Evolutionary conservation across 1,284 basidiomycete species (phyloP), one percentile per base, ranked within the genome.

Genomic region (Phellinidium pouzarii): DNA sequence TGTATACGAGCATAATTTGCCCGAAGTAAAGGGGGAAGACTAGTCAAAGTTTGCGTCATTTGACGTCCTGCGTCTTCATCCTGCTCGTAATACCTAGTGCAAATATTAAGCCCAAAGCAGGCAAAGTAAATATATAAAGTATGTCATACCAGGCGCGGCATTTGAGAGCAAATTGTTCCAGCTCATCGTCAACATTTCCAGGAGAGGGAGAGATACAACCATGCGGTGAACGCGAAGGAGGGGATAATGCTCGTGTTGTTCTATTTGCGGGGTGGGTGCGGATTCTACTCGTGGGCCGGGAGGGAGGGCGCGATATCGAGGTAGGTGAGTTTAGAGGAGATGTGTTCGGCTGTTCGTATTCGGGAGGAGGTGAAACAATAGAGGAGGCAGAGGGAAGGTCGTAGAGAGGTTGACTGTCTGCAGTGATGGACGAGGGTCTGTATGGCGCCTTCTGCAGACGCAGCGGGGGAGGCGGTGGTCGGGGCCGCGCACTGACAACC

Each of bases 11-110:
- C 80, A 63, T 82, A 90, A 1, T 86, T 81, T 17, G 87, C 85
- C 49, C 84, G 79, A 59, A 90, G 84, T 1, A 83, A 80, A 6
- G 85, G 77, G n/a, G 81, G 80, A n/a, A 88, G 74, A 36, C 78
- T 83, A 40, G 84, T 74, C 48, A 90, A 70, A 4, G 79, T 87
- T 60, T 87, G 81, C n/a, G 85, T 84, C 82, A 90, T 87, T 53
- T 74, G 68, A 48, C 79, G 78, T 26, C 86, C 83, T 25, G 86
- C 76, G 59, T 79, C 73, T 61, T 87, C 82, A 62, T 88, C 82
- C 65, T 89, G 87, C 56, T 80, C 71, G 65, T 80, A 89, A 65
- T 87, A 89, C 86, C 87, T 89, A 59, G 42, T 19, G 17, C 9
- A 17, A 45, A 31, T 25, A 11, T 6, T 45, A 52, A 53, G 54